Conservation (phyloP, 2,329 filamentous ascomycete species). For the Aspergillus japonicus region DNA sequence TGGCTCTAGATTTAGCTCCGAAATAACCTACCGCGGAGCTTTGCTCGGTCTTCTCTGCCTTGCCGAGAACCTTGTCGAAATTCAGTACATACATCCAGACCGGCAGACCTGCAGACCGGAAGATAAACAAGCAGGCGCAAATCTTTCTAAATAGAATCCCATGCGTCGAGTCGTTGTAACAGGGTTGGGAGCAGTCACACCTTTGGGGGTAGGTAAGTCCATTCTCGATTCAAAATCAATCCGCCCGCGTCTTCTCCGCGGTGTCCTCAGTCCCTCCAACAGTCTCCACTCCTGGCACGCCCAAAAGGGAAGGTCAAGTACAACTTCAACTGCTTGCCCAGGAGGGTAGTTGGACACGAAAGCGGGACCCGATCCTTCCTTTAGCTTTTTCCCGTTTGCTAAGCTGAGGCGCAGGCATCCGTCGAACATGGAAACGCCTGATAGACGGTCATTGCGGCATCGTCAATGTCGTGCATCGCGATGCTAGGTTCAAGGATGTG, state of each 20-base stretch:
- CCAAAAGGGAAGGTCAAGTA: constrained; percentile 33
- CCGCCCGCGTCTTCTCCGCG: constrained; percentile 4
- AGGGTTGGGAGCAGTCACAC: constrained; percentile 77
- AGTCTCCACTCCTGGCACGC: constrained; percentile 28
- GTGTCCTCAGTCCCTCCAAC: not conserved
- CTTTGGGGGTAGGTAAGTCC: constrained; percentile 69
- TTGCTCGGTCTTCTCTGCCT: too few relatives aligned
- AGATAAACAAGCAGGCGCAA: not conserved
- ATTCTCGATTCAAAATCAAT: not conserved
- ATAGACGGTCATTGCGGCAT: constrained; percentile 79
- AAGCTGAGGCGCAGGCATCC: constrained; percentile 55
- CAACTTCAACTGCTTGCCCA: constrained; percentile 22
- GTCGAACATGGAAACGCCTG: constrained; percentile 76
- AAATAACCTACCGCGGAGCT: too few relatives aligned
- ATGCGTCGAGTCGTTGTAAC: constrained; percentile 75
- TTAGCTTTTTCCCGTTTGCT: constrained; percentile 3
- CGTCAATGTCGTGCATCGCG: constrained; percentile 65
- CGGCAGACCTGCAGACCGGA: not conserved
- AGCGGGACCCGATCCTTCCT: not conserved
- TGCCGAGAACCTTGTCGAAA: too few relatives aligned
- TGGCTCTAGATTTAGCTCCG: too few relatives aligned
- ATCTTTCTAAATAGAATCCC: constrained; percentile 18
- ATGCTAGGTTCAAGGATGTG: constrained; percentile 65
- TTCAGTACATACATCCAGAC: not conserved
- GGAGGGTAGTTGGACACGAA: constrained; percentile 19